Evolutionary conservation across 208 protist genomes (phyloP).

Genomic region (Herpetomonas tarakana): DNA sequence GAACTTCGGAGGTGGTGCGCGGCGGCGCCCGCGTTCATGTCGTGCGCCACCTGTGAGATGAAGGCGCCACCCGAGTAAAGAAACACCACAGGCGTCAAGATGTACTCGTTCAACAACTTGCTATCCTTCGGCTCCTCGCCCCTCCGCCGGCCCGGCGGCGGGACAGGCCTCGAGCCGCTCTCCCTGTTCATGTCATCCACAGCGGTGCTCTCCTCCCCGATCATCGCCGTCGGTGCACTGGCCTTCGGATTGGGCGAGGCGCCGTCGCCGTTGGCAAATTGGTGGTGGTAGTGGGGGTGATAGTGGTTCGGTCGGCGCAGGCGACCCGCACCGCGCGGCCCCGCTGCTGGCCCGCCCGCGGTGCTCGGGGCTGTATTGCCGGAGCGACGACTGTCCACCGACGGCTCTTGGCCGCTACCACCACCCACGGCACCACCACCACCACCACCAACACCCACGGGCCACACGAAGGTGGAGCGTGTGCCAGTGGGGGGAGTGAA

Average conservation of each 20-base stretch:
- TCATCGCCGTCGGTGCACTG: not conserved
- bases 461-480: too few relatives aligned
- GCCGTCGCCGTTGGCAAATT: not conserved
- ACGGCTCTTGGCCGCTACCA: not conserved
- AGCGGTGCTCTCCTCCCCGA: not conserved
- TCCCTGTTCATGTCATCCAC: not conserved
- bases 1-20: constrained; percentile 34
- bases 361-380: not conserved
- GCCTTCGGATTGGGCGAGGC: too few relatives aligned
- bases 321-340: too few relatives aligned
- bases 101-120: constrained; percentile 12
- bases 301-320: constrained; percentile 1
- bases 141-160: constrained; percentile 1
- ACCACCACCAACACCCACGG: too few relatives aligned
- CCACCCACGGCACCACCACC: not conserved
- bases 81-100: constrained; percentile 45
- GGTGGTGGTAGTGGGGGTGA: not conserved
- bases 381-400: not conserved
- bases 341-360: too few relatives aligned
- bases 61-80: constrained; percentile 29
- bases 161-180: too few relatives aligned
- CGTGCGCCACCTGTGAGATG: constrained; percentile 24
- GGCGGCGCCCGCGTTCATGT: constrained; percentile 20
- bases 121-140: constrained; percentile 9
- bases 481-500: not conserved